Base-by-base conservation (phyloP, 768 basidiomycete species). In the Russula dissimulans region DNA sequence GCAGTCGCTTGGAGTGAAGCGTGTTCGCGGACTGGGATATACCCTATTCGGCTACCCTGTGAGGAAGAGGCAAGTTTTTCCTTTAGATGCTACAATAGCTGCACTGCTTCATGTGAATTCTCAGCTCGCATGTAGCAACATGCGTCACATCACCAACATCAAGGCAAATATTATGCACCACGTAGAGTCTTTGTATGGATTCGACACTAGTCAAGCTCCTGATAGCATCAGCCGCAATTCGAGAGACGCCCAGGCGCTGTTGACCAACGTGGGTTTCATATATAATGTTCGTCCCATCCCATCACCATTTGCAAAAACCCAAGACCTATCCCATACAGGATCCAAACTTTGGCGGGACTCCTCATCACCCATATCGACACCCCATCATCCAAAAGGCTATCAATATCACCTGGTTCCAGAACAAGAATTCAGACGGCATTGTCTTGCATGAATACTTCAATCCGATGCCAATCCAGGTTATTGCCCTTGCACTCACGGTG, bases 371-470 rank as follows among this genome's bases (percentile, higher is more conserved):
- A 34, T 61, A 61, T 34, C 51, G 56, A 43, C 56, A 61, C 29
- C 45, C 55, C 10, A 52, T 51, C 1, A 46, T 61, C 12, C 60
- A 61, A 17, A 57, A 47, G 49, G 60, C 8, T 5, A 22, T 61
- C 49, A 61, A 61, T 38, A 5, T 57, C 39, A 57, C 15, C 8
- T 61, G 60, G 60, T 61, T 61, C 26, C 22, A 5, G 48, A 29
- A 53, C 45, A 48, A 53, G 32, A 29, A 48, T 8, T 38, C 15
- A 1, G 22, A 18, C 12, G 60, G 60, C 8, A 32, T 61, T 18
- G 4, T 48, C 5, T 61, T 52, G 10, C 22, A 53, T 5, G 26
- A 49, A 17, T n/a, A 57, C 10, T 61, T 61, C 22, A 18, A 29
- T 3, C 56, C 60, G 4, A 34, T 61, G 8, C 36, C 60, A 9